Conservation (phyloP, 768 basidiomycete genomes). For the Russula vinacea region DNA sequence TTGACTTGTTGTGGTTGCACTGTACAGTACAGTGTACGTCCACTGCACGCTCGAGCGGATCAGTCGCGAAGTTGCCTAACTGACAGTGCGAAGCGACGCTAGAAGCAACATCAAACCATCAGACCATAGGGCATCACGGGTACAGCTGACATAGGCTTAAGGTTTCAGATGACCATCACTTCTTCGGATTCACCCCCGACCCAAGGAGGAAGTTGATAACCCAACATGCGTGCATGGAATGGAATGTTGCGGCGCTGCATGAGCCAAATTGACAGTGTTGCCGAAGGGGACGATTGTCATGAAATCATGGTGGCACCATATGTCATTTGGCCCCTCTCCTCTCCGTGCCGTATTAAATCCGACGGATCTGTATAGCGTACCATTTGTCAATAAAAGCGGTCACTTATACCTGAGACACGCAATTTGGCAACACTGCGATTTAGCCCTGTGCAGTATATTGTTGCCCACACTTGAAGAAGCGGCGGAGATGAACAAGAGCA, state of each 20-base stretch:
- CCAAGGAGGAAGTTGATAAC: not conserved
- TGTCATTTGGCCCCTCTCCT: not conserved
- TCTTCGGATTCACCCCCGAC: not conserved
- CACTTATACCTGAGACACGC: not conserved
- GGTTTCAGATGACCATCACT: not conserved
- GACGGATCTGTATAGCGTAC: not conserved
- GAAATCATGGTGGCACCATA: not conserved
- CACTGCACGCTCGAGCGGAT: not conserved
- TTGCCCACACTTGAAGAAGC: not conserved
- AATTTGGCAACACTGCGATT: not conserved
- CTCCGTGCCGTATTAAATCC: conserved; percentile 3
- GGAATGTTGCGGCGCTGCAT: not conserved
- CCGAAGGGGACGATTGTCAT: not conserved
- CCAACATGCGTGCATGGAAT: not conserved
- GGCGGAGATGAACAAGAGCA: not conserved
- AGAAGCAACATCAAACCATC: not conserved
- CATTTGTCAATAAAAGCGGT: not conserved
- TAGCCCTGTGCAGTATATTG: not conserved
- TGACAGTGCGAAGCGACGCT: not conserved
- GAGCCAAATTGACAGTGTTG: not conserved
- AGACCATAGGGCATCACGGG: not conserved
- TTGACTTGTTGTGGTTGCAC: not conserved
- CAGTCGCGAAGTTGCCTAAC: not conserved
- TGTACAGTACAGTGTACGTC: not conserved
- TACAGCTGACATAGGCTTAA: not conserved